phyloP scores from a whole-genome alignment of 306 rosid species.

The Vigna hirtella region DNA sequence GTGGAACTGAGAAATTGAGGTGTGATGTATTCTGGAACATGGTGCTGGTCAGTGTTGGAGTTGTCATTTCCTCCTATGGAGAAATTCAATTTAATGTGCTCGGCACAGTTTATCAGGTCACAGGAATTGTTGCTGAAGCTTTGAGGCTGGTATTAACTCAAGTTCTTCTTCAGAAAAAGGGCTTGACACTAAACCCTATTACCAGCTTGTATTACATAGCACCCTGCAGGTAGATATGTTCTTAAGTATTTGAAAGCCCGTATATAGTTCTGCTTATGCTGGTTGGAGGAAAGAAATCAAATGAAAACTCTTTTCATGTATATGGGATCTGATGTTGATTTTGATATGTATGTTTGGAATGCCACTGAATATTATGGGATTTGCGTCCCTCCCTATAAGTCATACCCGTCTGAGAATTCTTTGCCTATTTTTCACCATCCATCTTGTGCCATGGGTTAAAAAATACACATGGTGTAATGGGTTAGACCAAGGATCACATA shows the following conservation, averaged over 20 bases:
- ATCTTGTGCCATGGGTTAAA: not conserved
- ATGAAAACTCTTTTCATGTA: not conserved
- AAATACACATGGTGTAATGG: not conserved
- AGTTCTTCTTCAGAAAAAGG: slow-evolving; percentile 98
- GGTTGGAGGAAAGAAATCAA: not conserved
- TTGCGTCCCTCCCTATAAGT: slow-evolving; percentile 13
- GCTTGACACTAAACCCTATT: slow-evolving; percentile 91
- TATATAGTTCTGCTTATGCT: slow-evolving; percentile 8
- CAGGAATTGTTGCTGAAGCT: slow-evolving; percentile 97
- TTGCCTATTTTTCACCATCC: not conserved
- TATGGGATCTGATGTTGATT: slow-evolving; percentile 31
- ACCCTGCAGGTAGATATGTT: slow-evolving; percentile 90
- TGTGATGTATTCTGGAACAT: slow-evolving; percentile 93
- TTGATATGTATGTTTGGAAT: slow-evolving; percentile 9
- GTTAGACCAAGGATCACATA: not conserved
- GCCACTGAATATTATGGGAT: slow-evolving; percentile 10
- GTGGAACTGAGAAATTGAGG: slow-evolving; percentile 93
- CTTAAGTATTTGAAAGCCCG: slow-evolving; percentile 15
- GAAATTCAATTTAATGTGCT: slow-evolving; percentile 95
- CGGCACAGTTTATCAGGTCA: slow-evolving; percentile 95
- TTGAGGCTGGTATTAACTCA: slow-evolving; percentile 97
- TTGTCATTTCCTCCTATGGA: slow-evolving; percentile 96
- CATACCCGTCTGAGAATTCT: not conserved
- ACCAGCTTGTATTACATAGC: slow-evolving; percentile 98
- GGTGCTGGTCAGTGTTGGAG: slow-evolving; percentile 99